Conservation (phyloP, 1,139 yeast species). For the Geotrichum candidum region DNA sequence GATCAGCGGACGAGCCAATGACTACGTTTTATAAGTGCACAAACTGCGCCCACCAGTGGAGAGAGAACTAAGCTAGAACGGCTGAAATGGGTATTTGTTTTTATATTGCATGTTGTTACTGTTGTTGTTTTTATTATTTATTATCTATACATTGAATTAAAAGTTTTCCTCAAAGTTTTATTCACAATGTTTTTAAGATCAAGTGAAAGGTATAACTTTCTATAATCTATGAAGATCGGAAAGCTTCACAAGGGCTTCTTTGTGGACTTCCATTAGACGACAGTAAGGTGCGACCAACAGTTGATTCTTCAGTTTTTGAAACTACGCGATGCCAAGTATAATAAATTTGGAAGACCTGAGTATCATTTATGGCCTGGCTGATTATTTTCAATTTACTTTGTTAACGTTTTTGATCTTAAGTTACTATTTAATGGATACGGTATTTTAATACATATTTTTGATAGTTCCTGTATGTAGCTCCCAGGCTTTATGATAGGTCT, state of each 20-base stretch:
- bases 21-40: conserved; percentile 92
- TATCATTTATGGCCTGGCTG: no score
- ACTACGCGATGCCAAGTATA: no score
- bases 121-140: not conserved
- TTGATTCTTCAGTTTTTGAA: no score
- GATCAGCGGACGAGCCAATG: conserved; percentile 92
- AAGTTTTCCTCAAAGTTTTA: not conserved
- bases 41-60: conserved; percentile 91
- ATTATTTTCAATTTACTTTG: no score
- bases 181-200: not conserved
- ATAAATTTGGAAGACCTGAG: no score
- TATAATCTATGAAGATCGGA: not conserved
- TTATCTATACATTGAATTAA: not conserved
- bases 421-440: no score
- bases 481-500: no score
- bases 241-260: not conserved
- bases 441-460: no score
- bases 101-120: not conserved
- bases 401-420: no score
- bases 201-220: not conserved
- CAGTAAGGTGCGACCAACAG: no score
- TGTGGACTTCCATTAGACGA: no score
- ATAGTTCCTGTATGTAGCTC: no score
- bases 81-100: not conserved
- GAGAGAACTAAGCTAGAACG: conserved; percentile 60